Conservation (phyloP, 768 basidiomycete genomes). For the Auriscalpium vulgare region DNA sequence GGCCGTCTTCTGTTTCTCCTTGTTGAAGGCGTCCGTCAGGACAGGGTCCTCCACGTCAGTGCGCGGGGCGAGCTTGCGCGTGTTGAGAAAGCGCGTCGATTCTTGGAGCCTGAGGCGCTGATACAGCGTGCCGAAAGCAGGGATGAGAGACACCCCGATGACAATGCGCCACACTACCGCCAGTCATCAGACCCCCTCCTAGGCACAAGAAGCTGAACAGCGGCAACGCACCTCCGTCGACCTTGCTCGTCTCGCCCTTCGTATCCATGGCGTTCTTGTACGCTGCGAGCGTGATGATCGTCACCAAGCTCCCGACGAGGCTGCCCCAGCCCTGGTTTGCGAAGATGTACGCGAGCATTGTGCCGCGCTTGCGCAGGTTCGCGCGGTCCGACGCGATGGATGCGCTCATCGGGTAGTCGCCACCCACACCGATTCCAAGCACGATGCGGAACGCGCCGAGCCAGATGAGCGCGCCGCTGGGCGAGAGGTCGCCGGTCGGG, state of each 20-base stretch:
- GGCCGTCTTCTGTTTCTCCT: slow-evolving; percentile 23
- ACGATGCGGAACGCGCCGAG: slow-evolving; percentile 61
- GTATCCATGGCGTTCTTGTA: slow-evolving; percentile 60
- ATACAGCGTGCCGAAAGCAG: slow-evolving; percentile 68
- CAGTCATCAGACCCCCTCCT: background rate
- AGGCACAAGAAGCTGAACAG: background rate
- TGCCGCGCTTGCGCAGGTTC: slow-evolving; percentile 57
- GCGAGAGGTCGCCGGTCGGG: slow-evolving; percentile 53
- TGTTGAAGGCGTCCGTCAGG: slow-evolving; percentile 18
- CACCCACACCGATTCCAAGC: slow-evolving; percentile 72
- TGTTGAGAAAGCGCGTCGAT: slow-evolving; percentile 45
- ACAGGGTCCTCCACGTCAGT: slow-evolving; percentile 13
- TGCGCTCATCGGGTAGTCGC: slow-evolving; percentile 75
- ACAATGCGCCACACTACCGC: slow-evolving; percentile 58
- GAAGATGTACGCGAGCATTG: slow-evolving; percentile 71
- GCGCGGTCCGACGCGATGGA: slow-evolving; percentile 61
- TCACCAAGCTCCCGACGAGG: slow-evolving; percentile 52
- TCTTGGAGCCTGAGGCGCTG: slow-evolving; percentile 70
- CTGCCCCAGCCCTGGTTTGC: slow-evolving; percentile 76
- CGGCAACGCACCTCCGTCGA: slow-evolving; percentile 52
- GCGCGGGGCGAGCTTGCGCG: slow-evolving; percentile 19
- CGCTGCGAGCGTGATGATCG: slow-evolving; percentile 53
- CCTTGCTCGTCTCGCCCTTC: slow-evolving; percentile 49
- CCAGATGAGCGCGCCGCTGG: slow-evolving; percentile 49
- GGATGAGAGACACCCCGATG: slow-evolving; percentile 66